phyloP scores from a whole-genome alignment of 345 rosid species.

The Trapa incisa region DNA sequence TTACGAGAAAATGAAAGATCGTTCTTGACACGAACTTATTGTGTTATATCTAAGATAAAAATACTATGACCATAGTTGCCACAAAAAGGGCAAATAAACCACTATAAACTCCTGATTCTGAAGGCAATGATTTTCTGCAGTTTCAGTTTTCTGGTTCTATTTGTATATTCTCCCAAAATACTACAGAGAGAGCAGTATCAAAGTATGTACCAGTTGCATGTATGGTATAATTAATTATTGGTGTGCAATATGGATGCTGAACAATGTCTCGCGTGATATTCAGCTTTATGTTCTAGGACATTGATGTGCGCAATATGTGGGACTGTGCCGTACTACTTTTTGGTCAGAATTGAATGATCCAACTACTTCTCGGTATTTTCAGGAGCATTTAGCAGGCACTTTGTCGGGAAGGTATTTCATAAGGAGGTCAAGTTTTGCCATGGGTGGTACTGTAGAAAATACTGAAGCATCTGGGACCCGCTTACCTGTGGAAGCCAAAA shows the following conservation, averaged over 20 bases:
- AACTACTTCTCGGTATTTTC: background rate
- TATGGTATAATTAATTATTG: background rate
- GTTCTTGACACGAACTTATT: background rate
- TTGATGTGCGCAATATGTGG: background rate
- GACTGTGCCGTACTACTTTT: background rate
- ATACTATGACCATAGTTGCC: background rate
- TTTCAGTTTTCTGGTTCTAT: too few species aligned
- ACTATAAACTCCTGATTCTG: background rate
- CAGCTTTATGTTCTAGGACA: background rate
- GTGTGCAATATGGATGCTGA: background rate
- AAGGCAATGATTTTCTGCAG: background rate
- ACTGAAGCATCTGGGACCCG: constrained; percentile 4
- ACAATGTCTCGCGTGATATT: background rate
- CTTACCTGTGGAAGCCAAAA: constrained; percentile 47
- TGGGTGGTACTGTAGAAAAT: constrained; percentile 23
- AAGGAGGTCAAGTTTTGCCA: background rate
- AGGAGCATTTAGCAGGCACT: background rate
- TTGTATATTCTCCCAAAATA: too few species aligned
- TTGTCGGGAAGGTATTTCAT: background rate
- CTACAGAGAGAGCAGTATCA: too few species aligned
- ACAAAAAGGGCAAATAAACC: too few species aligned
- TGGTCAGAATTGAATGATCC: background rate
- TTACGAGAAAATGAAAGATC: background rate
- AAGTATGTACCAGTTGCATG: too few species aligned
- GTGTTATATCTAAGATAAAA: background rate